Base-by-base conservation (phyloP, 768 basidiomycete species). In the Russula emetica region DNA sequence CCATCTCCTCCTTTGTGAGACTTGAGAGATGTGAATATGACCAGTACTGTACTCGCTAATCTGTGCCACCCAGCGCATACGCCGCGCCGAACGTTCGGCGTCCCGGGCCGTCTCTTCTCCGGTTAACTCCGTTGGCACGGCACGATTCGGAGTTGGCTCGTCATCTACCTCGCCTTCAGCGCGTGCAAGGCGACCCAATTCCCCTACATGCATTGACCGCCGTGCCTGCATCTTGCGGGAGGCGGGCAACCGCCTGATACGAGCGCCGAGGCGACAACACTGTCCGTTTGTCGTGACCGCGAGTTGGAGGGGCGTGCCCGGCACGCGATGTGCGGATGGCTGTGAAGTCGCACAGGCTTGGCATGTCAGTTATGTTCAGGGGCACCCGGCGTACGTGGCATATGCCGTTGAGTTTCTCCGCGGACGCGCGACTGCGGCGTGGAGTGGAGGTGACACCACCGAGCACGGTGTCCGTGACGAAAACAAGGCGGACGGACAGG, bases 11-110 rank as follows among this genome's bases (percentile, higher is more conserved):
- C 44, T 82, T 79, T 20, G 83, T 78, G 81, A 97, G 82, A 11
- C 76, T 73, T 0, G 92, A 87, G 9, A 98, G 81, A 47, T 83
- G 84, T 13, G 87, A 81, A 54, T 94, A 79, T 0, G 93, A 87
- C 92, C 94, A 98, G 73, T 97, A n/a, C n/a, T n/a, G n/a, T n/a
- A 98, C 73, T 98, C 95, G 79, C 93, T 95, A 69, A 98, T 83
- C 72, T 98, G 96, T 0, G 93, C 87, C 3, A 97, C 87, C 92
- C 94, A 98, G 73, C 88, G 85, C 83, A 97, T 91, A 18, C 90
- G 79, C 36, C 94, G 80, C 62, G 76, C 78, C 58, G 82, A 76
- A 26, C 68, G 66, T 57, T 76, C 75, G 38, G 70, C 67, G 18
- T n/a, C n/a, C n/a, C n/a, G n/a, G n/a, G 62, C 69, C 28, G 72